These are phyloP conservation scores for Penicillium capsulatum DNA, from an alignment of 2,329 filamentous ascomycete genomes.

Conservation along the genomic window DNA sequence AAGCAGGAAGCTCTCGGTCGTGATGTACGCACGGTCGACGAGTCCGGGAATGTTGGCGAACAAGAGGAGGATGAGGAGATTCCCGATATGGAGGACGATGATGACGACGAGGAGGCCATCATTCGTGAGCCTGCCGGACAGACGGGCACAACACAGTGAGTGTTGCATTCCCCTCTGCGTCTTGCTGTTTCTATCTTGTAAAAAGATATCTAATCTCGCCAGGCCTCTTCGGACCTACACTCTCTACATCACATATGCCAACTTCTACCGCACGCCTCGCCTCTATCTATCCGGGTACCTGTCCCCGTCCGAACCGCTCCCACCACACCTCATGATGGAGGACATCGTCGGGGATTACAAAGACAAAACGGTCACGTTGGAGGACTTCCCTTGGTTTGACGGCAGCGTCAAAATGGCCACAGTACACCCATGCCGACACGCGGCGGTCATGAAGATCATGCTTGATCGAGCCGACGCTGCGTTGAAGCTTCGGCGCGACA, in stretches of 20 bases:
- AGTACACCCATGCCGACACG: constrained; percentile 95
- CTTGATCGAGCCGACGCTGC: constrained; percentile 93
- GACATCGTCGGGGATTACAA: constrained; percentile 96
- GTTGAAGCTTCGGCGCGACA: constrained; percentile 80
- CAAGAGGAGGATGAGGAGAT: constrained; percentile 68
- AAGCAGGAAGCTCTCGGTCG: constrained; percentile 70
- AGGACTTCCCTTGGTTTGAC: constrained; percentile 94
- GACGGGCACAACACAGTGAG: constrained; percentile 54
- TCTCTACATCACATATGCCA: constrained; percentile 96
- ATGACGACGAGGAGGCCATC: constrained; percentile 89
- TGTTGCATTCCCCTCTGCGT: constrained; percentile 13
- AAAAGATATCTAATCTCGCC: constrained; percentile 3
- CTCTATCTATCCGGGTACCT: constrained; percentile 91
- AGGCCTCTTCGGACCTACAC: constrained; percentile 90
- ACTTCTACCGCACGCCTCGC: constrained; percentile 92
- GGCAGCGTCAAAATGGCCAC: constrained; percentile 92
- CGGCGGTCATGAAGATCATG: constrained; percentile 94
- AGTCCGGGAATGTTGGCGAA: constrained; percentile 79
- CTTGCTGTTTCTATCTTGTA: not conserved
- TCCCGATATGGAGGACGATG: constrained; percentile 97
- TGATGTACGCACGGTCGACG: constrained; percentile 84
- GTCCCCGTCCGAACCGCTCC: constrained; percentile 71
- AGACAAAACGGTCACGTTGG: constrained; percentile 96
- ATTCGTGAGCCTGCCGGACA: constrained; percentile 65
- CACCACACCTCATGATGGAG: constrained; percentile 87